Evolutionary conservation across 129 eudicot species (phyloP).

Genomic region (Ambrosia trifida): DNA sequence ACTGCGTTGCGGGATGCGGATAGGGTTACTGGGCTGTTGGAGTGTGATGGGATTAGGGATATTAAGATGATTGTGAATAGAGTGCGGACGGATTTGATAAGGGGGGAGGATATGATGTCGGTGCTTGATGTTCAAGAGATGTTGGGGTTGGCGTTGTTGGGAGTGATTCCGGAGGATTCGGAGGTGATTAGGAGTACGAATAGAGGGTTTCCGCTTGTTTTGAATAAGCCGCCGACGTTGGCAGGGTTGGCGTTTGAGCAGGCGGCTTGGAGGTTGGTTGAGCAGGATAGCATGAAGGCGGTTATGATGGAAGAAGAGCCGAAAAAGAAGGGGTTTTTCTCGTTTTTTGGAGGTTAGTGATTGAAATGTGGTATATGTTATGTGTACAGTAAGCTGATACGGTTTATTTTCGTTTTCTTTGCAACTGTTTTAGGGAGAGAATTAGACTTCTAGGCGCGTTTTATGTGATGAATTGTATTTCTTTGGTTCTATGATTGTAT

Average conservation of each 20-base stretch:
- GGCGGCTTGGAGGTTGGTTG: constrained; percentile 98
- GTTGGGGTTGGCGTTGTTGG: constrained; percentile 89
- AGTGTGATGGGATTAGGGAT: constrained; percentile 98
- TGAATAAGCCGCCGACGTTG: constrained; percentile 91
- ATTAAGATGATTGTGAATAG: constrained; percentile 95
- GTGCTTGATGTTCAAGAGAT: constrained; percentile 97
- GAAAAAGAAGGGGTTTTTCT: constrained; percentile 86
- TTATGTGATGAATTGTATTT: constrained; percentile 15
- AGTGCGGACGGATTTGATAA: constrained; percentile 88
- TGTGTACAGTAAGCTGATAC: constrained; percentile 47
- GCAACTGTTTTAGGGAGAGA: constrained; percentile 16
- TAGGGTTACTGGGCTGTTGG: constrained; percentile 90
- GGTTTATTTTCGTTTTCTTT: constrained; percentile 19
- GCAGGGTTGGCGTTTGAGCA: constrained; percentile 99
- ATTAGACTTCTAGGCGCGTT: background rate
- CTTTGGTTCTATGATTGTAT: background rate
- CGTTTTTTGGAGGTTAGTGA: constrained; percentile 81
- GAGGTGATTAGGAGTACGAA: constrained; percentile 98
- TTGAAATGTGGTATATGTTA: constrained; percentile 1
- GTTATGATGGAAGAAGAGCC: constrained; percentile 98
- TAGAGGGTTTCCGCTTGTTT: constrained; percentile 88
- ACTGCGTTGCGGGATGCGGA: constrained; percentile 89
- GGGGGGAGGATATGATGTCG: constrained; percentile 99
- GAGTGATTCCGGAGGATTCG: constrained; percentile 92
- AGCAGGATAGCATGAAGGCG: constrained; percentile 97